A percentile compares a stretch with the other conserved stretches of the same genome.
phyloP scores from a whole-genome alignment of 257 asterid genomes.

The Nicotiana obtusifolia region DNA sequence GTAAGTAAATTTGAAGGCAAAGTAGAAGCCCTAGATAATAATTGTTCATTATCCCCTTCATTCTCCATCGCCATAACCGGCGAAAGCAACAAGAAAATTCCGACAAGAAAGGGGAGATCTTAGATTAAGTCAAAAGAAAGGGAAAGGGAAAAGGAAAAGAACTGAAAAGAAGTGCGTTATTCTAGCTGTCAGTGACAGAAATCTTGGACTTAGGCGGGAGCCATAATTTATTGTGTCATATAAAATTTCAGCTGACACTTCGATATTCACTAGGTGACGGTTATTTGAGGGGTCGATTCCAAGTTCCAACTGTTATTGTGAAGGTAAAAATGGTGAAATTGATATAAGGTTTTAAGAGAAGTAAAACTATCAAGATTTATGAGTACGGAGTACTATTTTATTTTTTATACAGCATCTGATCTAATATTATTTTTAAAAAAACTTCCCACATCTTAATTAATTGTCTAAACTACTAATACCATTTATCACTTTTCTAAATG shows the following conservation, averaged over 20 bases:
- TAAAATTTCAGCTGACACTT: not conserved
- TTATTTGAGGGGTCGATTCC: not conserved
- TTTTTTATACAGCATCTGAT: too few species aligned
- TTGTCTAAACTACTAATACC: not conserved
- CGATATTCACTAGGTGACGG: not conserved
- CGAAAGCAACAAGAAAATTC: not conserved
- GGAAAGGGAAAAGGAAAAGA: too few species aligned
- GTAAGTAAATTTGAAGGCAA: slow-evolving; percentile 16
- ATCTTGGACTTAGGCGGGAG: not conserved
- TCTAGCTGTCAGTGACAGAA: not conserved
- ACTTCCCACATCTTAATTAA: too few species aligned
- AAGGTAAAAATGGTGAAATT: not conserved
- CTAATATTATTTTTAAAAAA: too few species aligned
- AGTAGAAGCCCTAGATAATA: slow-evolving; percentile 33
- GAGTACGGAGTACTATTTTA: too few species aligned
- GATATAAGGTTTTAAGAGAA: too few species aligned
- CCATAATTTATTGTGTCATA: not conserved
- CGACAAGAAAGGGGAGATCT: not conserved
- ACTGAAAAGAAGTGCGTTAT: not conserved
- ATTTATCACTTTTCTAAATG: not conserved
- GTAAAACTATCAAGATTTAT: too few species aligned
- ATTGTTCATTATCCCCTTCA: not conserved
- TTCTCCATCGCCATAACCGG: not conserved
- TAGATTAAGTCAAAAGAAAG: not conserved
- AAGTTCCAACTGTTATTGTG: not conserved